Evolutionary conservation across 2,329 filamentous ascomycete genomes (phyloP), one percentile per base, ranked within the genome.

Genomic region (Botrytis fragariae): DNA sequence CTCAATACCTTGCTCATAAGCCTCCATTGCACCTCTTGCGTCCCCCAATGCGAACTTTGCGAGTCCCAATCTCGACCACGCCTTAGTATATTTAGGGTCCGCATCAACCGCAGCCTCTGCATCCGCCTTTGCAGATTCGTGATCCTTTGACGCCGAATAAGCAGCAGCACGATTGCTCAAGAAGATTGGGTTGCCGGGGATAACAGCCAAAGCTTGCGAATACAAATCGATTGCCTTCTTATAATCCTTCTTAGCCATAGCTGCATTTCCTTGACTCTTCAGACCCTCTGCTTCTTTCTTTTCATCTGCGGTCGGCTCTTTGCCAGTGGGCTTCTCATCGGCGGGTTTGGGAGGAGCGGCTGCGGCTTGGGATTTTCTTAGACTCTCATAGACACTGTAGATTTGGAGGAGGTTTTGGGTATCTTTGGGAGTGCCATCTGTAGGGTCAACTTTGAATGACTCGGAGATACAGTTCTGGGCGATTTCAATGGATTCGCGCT

Each of bases 141-240:
- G 95, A 84, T 97, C 91, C 78, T 91, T 89, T 75, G 90, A 90
- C 35, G 94, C 95, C 42, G 91, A 94, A 87, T 97, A 93, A 9
- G 96, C 96, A 64, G 96, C 96, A 18, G 96, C 96, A 77, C 96
- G 94, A 89, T 99, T 99, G 76, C 94, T 97, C 59, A 99, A 92
- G 87, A 96, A 99, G 83, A 99, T 96, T 57, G 95, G 93, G 85
- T 99, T 98, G 77, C 89, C 86, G 2, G 96, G 94, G 78, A 93
- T 85, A 71, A 98, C 86, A 72, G 89, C 87, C 39, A 99, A 90
- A 6, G 96, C 96, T 83, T 95, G 88, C 39, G 93, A 93, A 87
- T 99, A 99, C 77, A 93, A 86, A 78, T 93, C 90, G 81, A 98
- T 94, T 75, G 96, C 96, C 60, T 85, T 80, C 63, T 86, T 80